These are phyloP conservation scores for Pezicula neosporulosa DNA, from an alignment of 2,329 filamentous ascomycete species.

Conservation along the genomic window DNA sequence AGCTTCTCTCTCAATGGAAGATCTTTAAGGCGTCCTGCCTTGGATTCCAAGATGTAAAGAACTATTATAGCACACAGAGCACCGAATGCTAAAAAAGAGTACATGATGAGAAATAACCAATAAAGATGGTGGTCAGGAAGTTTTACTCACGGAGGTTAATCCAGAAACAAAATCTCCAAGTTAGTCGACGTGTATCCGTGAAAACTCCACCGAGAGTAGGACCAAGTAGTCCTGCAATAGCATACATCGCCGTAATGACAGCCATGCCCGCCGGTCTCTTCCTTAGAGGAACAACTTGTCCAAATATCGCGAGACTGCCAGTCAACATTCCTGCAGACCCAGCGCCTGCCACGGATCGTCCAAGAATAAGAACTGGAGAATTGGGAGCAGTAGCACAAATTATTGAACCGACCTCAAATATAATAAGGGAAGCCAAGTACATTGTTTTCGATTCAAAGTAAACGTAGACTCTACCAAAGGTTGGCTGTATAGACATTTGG, in stretches of 20 bases:
- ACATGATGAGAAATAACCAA: background rate
- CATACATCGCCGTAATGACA: slow-evolving; percentile 18
- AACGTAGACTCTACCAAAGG: slow-evolving; percentile 19
- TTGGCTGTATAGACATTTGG: slow-evolving; percentile 22
- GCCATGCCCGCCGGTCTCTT: slow-evolving; percentile 26
- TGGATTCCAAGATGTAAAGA: slow-evolving; percentile 34
- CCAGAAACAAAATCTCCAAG: slow-evolving; percentile 15
- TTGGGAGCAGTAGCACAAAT: slow-evolving; percentile 23
- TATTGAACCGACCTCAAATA: slow-evolving; percentile 26
- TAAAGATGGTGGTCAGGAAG: slow-evolving; percentile 20
- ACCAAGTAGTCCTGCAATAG: slow-evolving; percentile 17
- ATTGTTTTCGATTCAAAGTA: slow-evolving; percentile 16
- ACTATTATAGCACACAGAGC: slow-evolving; percentile 31
- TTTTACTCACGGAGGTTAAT: slow-evolving; percentile 19
- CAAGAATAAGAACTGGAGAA: slow-evolving; percentile 26
- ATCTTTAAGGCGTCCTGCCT: slow-evolving; percentile 21
- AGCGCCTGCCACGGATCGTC: slow-evolving; percentile 25
- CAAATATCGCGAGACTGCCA: slow-evolving; percentile 39
- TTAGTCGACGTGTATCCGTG: slow-evolving; percentile 14
- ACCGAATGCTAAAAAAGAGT: slow-evolving; percentile 25
- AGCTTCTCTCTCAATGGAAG: slow-evolving; percentile 37
- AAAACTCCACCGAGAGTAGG: slow-evolving; percentile 30
- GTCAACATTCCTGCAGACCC: slow-evolving; percentile 23
- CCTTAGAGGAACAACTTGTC: slow-evolving; percentile 23
- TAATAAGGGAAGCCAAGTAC: slow-evolving; percentile 12